Conservation (phyloP, 768 basidiomycete genomes). For the Pulveroboletus sp. region DNA sequence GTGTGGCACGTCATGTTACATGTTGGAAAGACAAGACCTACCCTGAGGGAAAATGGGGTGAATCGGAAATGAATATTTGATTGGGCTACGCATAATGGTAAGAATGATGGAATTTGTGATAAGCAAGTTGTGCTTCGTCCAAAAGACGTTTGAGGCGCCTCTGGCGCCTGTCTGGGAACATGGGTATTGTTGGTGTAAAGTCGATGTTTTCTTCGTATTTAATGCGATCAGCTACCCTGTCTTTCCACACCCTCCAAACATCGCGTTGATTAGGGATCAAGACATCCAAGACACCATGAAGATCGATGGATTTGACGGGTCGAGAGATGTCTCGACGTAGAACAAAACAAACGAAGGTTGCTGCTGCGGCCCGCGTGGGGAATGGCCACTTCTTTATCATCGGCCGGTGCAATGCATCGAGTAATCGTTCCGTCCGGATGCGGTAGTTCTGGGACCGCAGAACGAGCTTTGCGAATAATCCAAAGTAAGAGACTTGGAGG, state of each 20-base stretch:
- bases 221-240: conserved; percentile 17
- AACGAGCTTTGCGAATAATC: conserved; percentile 13
- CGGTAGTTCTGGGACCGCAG: conserved; percentile 14
- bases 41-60: too few species aligned
- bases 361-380: conserved; percentile 14
- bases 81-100: not conserved
- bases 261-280: conserved; percentile 14
- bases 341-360: conserved; percentile 14
- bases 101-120: not conserved
- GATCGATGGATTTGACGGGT: conserved; percentile 9
- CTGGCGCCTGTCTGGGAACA: conserved; percentile 12
- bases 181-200: conserved; percentile 16
- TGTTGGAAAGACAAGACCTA: too few species aligned
- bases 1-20: too few species aligned
- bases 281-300: conserved; percentile 11
- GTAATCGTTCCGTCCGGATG: conserved; percentile 14
- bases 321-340: conserved; percentile 13
- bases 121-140: conserved; percentile 12
- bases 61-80: too few species aligned
- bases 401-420: conserved; percentile 7
- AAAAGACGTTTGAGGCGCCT: conserved; percentile 7
- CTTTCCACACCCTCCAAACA: conserved; percentile 16
- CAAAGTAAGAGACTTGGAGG: conserved; percentile 16
- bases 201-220: conserved; percentile 6
- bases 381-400: conserved; percentile 14